These are phyloP conservation scores for Botrytis hyacinthi DNA, from an alignment of 2,329 filamentous ascomycete genomes.

Conservation along the genomic window DNA sequence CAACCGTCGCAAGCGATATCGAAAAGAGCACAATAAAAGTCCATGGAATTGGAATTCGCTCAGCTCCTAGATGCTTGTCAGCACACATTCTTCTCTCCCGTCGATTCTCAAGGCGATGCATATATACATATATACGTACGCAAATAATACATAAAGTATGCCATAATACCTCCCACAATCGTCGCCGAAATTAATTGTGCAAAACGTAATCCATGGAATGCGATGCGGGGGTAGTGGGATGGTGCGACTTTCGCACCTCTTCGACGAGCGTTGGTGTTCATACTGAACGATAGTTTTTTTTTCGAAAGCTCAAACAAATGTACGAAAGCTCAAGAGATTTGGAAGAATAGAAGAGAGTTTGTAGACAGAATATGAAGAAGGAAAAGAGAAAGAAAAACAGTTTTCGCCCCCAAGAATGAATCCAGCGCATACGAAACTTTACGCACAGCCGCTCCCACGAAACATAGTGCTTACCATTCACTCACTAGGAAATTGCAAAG, in stretches of 20 bases:
- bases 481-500: background rate
- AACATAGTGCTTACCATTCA: constrained; percentile 12
- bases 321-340: background rate
- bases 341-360: background rate
- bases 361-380: background rate
- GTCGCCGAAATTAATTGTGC: constrained; percentile 32
- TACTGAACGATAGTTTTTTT: background rate
- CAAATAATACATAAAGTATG: constrained; percentile 36
- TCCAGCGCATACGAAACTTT: constrained; percentile 8
- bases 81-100: background rate
- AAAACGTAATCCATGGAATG: constrained; percentile 33
- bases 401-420: constrained; percentile 18
- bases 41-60: constrained; percentile 33
- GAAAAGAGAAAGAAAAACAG: background rate
- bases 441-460: constrained; percentile 2
- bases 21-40: constrained; percentile 35
- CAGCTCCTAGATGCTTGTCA: constrained; percentile 24
- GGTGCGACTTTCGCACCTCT: constrained; percentile 27
- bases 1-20: constrained; percentile 32
- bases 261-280: constrained; percentile 17
- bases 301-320: background rate
- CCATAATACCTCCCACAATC: constrained; percentile 34
- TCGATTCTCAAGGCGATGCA: background rate
- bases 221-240: constrained; percentile 34
- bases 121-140: constrained; percentile 27